phyloP scores from a whole-genome alignment of 169 alveolate species.

The Cryptosporidium viatorum region DNA sequence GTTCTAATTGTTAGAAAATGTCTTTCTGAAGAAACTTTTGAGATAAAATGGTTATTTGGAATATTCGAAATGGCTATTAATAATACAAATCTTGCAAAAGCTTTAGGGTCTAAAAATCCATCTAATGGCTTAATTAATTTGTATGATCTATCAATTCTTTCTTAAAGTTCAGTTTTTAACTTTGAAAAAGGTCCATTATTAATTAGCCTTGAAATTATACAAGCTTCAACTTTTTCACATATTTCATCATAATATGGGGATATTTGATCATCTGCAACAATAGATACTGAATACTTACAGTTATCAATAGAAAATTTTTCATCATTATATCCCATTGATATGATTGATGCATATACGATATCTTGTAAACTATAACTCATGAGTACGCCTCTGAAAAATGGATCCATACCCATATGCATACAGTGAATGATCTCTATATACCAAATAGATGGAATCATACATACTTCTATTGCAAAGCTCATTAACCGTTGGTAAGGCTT shows the following conservation, averaged over 20 bases:
- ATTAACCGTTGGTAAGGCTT: constrained; percentile 20
- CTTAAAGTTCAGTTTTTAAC: background rate
- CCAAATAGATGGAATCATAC: constrained; percentile 42
- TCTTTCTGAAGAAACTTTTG: constrained; percentile 2
- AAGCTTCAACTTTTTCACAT: constrained; percentile 4
- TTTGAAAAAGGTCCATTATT: constrained; percentile 7
- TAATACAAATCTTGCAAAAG: constrained; percentile 23
- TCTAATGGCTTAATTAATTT: background rate
- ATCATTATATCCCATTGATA: constrained; percentile 8
- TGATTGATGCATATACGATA: background rate
- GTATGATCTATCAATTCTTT: constrained; percentile 15
- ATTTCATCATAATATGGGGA: constrained; percentile 9
- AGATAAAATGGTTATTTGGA: background rate
- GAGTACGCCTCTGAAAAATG: background rate
- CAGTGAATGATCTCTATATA: constrained; percentile 25
- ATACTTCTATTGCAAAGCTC: constrained; percentile 22
- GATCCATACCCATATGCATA: constrained; percentile 30
- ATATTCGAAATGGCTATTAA: constrained; percentile 1
- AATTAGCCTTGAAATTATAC: background rate
- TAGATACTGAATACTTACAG: constrained; percentile 15
- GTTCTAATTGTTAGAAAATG: background rate
- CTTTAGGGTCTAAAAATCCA: background rate
- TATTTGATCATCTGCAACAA: constrained; percentile 6
- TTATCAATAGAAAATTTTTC: constrained; percentile 20
- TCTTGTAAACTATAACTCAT: constrained; percentile 26